Evolutionary conservation across 345 rosid species (phyloP).

Genomic region (Excoecaria cochinchinensis): DNA sequence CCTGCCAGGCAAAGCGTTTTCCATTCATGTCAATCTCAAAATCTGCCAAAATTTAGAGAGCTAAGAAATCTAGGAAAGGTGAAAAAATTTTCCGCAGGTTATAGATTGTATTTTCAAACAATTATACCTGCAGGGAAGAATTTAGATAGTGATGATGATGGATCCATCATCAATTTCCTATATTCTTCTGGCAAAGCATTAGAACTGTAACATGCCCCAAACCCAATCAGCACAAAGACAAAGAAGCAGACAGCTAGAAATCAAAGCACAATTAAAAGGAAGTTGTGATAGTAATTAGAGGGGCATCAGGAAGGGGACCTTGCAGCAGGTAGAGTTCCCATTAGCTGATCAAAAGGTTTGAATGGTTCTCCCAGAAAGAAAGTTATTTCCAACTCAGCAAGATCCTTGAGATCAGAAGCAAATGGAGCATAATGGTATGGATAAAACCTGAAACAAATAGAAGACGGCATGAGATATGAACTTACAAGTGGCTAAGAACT

Average conservation of each 20-base stretch:
- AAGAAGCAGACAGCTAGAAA: conserved; percentile 4
- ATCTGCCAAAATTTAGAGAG: conserved; percentile 48
- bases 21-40: conserved; percentile 99
- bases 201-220: conserved; percentile 55
- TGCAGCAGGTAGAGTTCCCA: conserved; percentile 97
- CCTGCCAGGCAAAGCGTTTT: conserved; percentile 99
- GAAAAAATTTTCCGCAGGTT: background rate
- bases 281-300: background rate
- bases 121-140: conserved; percentile 82
- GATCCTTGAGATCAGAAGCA: conserved; percentile 91
- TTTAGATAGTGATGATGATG: conserved; percentile 64
- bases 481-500: no score
- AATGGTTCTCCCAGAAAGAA: conserved; percentile 88
- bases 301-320: conserved; percentile 43
- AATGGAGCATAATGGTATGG: conserved; percentile 99
- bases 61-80: background rate
- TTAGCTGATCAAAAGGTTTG: conserved; percentile 96
- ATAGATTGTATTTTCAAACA: background rate
- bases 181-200: conserved; percentile 82
- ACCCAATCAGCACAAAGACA: conserved; percentile 20
- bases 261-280: background rate
- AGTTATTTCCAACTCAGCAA: conserved; percentile 78
- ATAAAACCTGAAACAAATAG: conserved; percentile 74
- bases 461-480: background rate
- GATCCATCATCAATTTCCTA: conserved; percentile 77